phyloP scores from a whole-genome alignment of 2,329 filamentous ascomycete species.

The Pyrenophora tritici-repentis region DNA sequence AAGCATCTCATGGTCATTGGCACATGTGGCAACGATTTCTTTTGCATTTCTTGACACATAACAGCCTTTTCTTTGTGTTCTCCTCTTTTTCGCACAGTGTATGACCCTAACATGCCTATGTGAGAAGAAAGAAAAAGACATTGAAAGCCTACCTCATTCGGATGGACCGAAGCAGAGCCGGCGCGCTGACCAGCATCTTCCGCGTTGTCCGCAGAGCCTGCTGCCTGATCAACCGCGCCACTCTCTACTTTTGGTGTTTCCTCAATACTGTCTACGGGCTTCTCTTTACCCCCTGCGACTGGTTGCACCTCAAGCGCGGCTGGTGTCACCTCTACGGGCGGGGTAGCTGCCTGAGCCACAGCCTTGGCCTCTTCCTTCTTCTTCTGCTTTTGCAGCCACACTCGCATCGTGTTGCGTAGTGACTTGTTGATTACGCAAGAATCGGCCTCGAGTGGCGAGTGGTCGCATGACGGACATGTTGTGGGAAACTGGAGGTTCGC shows the following conservation, averaged over 20 bases:
- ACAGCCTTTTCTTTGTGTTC: neutral
- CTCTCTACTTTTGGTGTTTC: conserved; percentile 19
- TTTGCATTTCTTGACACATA: conserved; percentile 24
- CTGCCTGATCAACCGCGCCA: conserved; percentile 11
- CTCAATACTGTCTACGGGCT: conserved; percentile 39
- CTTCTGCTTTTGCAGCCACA: conserved; percentile 93
- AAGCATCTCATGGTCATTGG: conserved; percentile 23
- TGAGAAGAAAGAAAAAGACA: conserved; percentile 2
- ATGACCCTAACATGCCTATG: conserved; percentile 6
- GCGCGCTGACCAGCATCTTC: conserved; percentile 20
- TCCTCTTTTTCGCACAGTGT: conserved; percentile 11
- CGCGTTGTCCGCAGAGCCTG: conserved; percentile 16
- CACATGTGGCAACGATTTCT: conserved; percentile 26
- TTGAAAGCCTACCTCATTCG: conserved; percentile 33
- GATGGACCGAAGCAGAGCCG: conserved; percentile 24
- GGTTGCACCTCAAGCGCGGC: conserved; percentile 29
- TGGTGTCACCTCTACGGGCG: conserved; percentile 26
- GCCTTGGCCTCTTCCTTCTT: conserved; percentile 48
- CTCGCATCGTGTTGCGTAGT: conserved; percentile 87
- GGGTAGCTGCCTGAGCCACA: conserved; percentile 37
- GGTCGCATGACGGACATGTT: conserved; percentile 89
- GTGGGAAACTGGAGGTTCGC: conserved; percentile 66
- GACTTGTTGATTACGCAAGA: conserved; percentile 89
- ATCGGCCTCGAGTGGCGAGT: conserved; percentile 82
- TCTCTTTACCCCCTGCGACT: conserved; percentile 28